Base-by-base conservation (phyloP, 2,329 filamentous ascomycete genomes). In the Microdochium bolleyi region DNA sequence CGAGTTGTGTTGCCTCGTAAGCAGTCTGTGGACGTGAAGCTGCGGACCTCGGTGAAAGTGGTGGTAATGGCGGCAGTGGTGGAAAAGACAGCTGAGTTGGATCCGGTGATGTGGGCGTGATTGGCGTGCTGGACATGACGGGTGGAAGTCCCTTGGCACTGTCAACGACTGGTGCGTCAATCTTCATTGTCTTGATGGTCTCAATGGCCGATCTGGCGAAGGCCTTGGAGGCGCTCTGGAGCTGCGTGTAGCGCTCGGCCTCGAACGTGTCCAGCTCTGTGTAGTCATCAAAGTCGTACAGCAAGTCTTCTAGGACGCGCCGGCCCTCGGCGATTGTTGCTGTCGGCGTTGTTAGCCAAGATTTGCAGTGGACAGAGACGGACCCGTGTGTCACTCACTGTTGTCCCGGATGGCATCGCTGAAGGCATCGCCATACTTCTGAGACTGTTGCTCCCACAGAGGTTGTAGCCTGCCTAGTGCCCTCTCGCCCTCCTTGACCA, bases 211-310 rank as follows among this genome's bases (percentile, higher is more conserved):
- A 49, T 30, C 48, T 25, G 22, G 48, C 72, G 48, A 74, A 67
- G 0, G 68, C 55, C 52, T 70, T 72, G 2, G 70, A 69, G 0
- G 71, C 69, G 0, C 68, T 60, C 51, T 73, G 71, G 4, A 74
- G 57, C 19, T 69, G 65, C 1, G 62, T 54, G 51, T 71, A 74
- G 53, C 63, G 68, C 24, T 60, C 57, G 21, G 60, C 56, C 10
- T 70, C 67, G 52, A 72, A 74, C 3, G 67, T 62, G 48, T 68
- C 67, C 5, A 62, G 56, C 24, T 71, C 65, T 25, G 67, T 67
- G 52, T 67, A 73, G 59, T 74, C 72, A 41, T 75, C 72, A 46
- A 75, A 67, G 53, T 74, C 71, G 57, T 73, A 74, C 7, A 74
- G 63, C 2, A 73, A 60, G 51, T 72, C 68, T 49, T 73, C 71